Evolutionary conservation across 352 stramenopile species (phyloP), one percentile per base, ranked within the genome.

Genomic region (Globisporangium orthogonon): DNA sequence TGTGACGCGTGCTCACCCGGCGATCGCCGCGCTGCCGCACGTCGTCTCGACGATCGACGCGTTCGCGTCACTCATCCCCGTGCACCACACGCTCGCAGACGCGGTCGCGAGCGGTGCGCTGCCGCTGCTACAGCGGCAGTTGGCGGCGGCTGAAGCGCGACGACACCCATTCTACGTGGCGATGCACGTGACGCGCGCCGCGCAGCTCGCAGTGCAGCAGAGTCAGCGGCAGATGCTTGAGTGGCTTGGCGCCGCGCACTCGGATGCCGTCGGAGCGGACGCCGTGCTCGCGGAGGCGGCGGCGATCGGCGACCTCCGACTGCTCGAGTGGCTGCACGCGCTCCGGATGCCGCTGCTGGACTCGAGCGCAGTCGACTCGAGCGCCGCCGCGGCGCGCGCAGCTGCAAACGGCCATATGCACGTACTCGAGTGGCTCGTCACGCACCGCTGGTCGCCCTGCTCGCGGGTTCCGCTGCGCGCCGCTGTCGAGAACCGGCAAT

Each of bases 271-370:
- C 44, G 44, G 44, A 10, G 28, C 44, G 44, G 28, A 49, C 18
- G 44, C 11, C 3, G 44, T 49, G 44, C n/a, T 49, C 17, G 44
- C 18, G 6, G 44, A 49, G 28, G 18, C 44, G 3, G 44, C 44
- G 4, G 44, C 44, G 3, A 29, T 18, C 9, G n/a, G 44, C n/a
- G 44, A 49, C n/a, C n/a, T 49, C 9, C n/a, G 13, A 6, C 17
- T 49, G 7, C 44, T 49, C 44, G 44, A 49, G 44, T 49, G 44
- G 44, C 44, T 49, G 44, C 44, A 29, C 17, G 7, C n/a, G 18
- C 17, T 49, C n/a, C 3, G 11, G n/a, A 49, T 18, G n/a, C 28
- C 37, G 11, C 37, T 43, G 11, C 37, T 43, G 11, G 37, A 43
- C 13, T 13, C 11, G 4, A 17, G 37, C 11, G 37, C 10, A 6